A percentile compares a stretch with the other conserved stretches of the same genome.
Conservation (phyloP, 306 rosid genomes). For the Quercus wislizeni region DNA sequence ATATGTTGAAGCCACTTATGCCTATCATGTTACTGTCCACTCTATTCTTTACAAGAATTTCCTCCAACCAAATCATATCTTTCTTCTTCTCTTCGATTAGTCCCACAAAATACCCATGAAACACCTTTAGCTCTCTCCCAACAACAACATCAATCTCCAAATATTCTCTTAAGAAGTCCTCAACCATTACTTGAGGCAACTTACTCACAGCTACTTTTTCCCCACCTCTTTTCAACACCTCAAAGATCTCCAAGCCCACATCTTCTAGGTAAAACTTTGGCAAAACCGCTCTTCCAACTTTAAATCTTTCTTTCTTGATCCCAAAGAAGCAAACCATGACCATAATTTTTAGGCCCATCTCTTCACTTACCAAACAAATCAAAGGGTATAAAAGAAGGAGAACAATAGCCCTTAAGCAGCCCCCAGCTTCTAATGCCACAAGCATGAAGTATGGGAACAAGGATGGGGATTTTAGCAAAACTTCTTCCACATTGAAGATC, state of each 20-base stretch:
- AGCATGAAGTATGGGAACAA: conserved; percentile 82
- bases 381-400: conserved; percentile 61
- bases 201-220: conserved; percentile 57
- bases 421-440: conserved; percentile 85
- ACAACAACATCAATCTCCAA: conserved; percentile 60
- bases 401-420: conserved; percentile 45
- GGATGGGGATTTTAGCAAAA: conserved; percentile 53
- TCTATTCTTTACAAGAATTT: conserved; percentile 24
- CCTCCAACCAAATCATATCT: conserved; percentile 20
- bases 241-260: conserved; percentile 66
- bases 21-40: conserved; percentile 46
- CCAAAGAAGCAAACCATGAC: conserved; percentile 77
- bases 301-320: conserved; percentile 55
- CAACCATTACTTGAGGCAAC: conserved; percentile 70
- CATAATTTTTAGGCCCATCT: conserved; percentile 69
- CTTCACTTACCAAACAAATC: conserved; percentile 35
- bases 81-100: conserved; percentile 49
- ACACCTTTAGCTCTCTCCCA: conserved; percentile 63
- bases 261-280: conserved; percentile 77
- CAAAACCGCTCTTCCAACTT: conserved; percentile 63
- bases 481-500: conserved; percentile 66
- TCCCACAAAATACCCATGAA: conserved; percentile 67
- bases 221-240: conserved; percentile 43
- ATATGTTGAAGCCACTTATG: conserved; percentile 30
- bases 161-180: conserved; percentile 73